A percentile compares a stretch with the other conserved stretches of the same genome.
phyloP scores from a whole-genome alignment of 208 protist genomes.

The Trypanosoma grayi region DNA sequence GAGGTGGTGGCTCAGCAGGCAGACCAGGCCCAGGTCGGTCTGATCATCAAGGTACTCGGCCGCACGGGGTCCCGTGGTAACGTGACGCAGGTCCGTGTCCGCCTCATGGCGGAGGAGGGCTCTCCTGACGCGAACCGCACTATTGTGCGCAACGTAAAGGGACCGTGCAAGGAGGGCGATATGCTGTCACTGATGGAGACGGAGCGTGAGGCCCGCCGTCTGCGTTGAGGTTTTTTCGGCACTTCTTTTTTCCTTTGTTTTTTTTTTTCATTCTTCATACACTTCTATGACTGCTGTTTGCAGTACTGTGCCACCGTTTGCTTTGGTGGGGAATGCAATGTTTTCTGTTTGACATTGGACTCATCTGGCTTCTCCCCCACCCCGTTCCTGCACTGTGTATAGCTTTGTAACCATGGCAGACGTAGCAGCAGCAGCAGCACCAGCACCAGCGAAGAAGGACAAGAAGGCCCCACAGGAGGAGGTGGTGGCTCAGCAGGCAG shows the following conservation, averaged over 20 bases:
- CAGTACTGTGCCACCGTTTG: not conserved
- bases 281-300: not conserved
- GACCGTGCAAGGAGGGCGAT: conserved; percentile 98
- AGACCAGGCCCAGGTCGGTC: conserved; percentile 91
- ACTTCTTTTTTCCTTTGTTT: conserved; percentile 16
- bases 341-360: not conserved
- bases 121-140: conserved; percentile 90
- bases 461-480: conserved; percentile 80
- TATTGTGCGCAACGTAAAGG: conserved; percentile 99
- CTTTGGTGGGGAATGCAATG: not conserved
- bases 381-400: conserved; percentile 4
- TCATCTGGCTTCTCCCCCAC: too few relatives aligned
- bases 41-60: conserved; percentile 98
- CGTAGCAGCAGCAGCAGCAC: conserved; percentile 8
- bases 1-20: conserved; percentile 66
- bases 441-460: conserved; percentile 75
- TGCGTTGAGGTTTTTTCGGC: conserved; percentile 90
- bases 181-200: conserved; percentile 99
- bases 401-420: conserved; percentile 31
- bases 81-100: conserved; percentile 98
- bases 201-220: conserved; percentile 99
- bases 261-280: not conserved
- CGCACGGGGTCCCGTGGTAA: conserved; percentile 99
- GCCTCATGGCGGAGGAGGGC: conserved; percentile 91
- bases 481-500: conserved; percentile 55